Evolutionary conservation across 1,139 yeast species (phyloP), one percentile per base, ranked within the genome.

Genomic region (Pichia sp.): DNA sequence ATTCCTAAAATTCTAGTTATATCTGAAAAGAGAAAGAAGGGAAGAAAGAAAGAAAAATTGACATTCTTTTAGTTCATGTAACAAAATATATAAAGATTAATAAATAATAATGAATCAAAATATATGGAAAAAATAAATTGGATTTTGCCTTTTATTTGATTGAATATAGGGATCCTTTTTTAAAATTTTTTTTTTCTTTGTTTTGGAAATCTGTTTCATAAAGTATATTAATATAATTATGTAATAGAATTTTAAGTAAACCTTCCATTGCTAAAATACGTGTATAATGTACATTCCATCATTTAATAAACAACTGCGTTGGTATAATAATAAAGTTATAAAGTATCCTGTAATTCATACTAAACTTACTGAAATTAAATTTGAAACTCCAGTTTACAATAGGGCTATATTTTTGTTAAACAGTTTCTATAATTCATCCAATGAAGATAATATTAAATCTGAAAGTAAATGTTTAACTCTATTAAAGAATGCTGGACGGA

Each of bases 241-340:
- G 9, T 10, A 9, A 6, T 12, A 12, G n/a, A 16, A 30, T 16
- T 30, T 4, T n/a, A 7, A n/a, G n/a, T 5, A 22, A 32, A 20
- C 27, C n/a, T 10, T n/a, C n/a, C 35, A 35, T 39, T 39, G 41
- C 41, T 39, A 30, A 11, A 5, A 23, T n/a, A 8, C 16, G 6
- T 30, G 20, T 29, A 35, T 8, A 20, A 35, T 30, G 30, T 22
- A 12, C 10, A 30, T 23, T 20, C 35, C 35, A 25, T 30, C 35
- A 2, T 30, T 37, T 11, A 30, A 4, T 20, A n/a, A 37, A 11
- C 40, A 37, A 30, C 16, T 27, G n/a, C 26, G 4, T n/a, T 48
- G 51, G 47, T 50, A 48, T 35, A 23, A 28, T 12, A 25, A 32
- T 23, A 50, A 48, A 30, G 45, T 50, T 12, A 45, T 45, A 30